Conservation (phyloP, 306 rosid species). For the Dalbergia cultrata region DNA sequence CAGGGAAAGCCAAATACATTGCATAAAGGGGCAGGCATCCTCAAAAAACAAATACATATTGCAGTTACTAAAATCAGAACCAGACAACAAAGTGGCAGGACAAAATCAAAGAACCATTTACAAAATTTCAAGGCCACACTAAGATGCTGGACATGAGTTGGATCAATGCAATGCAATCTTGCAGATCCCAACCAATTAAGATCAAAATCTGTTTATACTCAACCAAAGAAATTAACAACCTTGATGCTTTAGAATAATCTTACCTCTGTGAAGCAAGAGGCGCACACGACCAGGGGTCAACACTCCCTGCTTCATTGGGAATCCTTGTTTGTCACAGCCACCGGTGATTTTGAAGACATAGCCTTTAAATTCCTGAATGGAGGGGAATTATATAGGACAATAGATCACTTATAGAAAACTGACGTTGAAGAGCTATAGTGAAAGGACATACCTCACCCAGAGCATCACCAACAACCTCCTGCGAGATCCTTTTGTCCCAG, state of each 20-base stretch:
- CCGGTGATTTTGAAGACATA: conserved; percentile 55
- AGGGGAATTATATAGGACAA: background rate
- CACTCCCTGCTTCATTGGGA: conserved; percentile 60
- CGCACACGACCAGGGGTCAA: conserved; percentile 56
- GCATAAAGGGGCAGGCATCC: background rate
- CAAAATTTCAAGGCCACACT: background rate
- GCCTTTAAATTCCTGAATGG: conserved; percentile 47
- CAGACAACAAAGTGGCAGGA: background rate
- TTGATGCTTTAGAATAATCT: background rate
- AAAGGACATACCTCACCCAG: conserved; percentile 47
- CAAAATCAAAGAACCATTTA: background rate
- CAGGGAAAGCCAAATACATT: background rate
- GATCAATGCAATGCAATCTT: background rate
- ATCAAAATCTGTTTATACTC: background rate
- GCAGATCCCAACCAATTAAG: background rate
- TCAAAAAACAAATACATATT: background rate
- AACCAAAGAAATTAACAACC: background rate
- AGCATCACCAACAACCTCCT: conserved; percentile 53
- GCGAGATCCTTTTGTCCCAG: conserved; percentile 59
- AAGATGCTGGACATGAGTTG: background rate
- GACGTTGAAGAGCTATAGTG: background rate
- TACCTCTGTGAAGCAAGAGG: conserved; percentile 55
- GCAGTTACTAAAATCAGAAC: background rate
- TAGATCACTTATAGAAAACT: background rate
- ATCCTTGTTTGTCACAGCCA: conserved; percentile 57